Conservation (phyloP, 164 flowering plant species). For the Aristolochia contorta region DNA sequence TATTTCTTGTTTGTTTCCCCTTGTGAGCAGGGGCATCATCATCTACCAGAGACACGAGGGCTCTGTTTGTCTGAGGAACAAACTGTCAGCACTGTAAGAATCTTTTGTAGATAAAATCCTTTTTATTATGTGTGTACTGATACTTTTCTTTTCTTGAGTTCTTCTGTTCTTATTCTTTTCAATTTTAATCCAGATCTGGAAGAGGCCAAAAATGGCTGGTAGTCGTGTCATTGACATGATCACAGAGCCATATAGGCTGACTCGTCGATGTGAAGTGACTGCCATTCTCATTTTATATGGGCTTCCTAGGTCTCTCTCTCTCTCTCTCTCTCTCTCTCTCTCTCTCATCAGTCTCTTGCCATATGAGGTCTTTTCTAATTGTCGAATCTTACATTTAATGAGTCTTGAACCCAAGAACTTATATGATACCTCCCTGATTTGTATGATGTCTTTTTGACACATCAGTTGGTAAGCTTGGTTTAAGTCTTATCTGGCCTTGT, state of each 20-base stretch:
- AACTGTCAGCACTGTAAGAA: constrained; percentile 70
- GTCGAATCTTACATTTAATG: not conserved
- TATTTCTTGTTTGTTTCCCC: not conserved
- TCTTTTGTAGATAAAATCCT: not conserved
- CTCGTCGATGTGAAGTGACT: constrained; percentile 90
- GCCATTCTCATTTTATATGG: constrained; percentile 94
- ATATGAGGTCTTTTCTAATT: not conserved
- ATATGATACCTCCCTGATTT: too few relatives aligned
- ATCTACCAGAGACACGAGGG: constrained; percentile 90
- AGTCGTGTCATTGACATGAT: constrained; percentile 57
- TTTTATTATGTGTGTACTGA: too few relatives aligned
- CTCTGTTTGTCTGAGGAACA: constrained; percentile 87
- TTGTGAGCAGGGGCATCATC: constrained; percentile 65
- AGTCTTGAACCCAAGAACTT: not conserved
- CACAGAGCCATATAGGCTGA: constrained; percentile 71
- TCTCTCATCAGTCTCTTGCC: not conserved
- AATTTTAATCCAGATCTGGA: constrained; percentile 32
- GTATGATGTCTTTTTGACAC: too few relatives aligned
- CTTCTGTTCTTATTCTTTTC: not conserved
- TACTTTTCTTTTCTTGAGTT: constrained; percentile 1
- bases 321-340: constrained; percentile 15
- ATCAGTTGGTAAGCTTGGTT: too few relatives aligned
- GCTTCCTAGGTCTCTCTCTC: too few relatives aligned
- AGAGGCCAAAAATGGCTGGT: constrained; percentile 70
- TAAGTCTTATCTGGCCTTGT: too few relatives aligned